These are phyloP conservation scores for Exophiala alcalophila DNA, from an alignment of 2,329 filamentous ascomycete species.

Conservation along the genomic window DNA sequence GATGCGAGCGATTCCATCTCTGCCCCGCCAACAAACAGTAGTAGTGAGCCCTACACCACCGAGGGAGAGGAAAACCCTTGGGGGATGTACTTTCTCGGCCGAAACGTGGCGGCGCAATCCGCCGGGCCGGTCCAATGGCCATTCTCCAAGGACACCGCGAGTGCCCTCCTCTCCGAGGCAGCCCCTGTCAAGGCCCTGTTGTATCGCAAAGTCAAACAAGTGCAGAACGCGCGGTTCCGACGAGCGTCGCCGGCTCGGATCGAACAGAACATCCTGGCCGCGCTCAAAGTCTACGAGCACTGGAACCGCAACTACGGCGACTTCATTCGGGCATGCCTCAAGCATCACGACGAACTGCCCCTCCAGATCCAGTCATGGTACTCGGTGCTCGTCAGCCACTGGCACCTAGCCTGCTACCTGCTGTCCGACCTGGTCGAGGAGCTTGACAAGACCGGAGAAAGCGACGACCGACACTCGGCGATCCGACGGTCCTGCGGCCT, in stretches of 20 bases:
- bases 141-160: slow-evolving; percentile 52
- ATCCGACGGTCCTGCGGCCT: slow-evolving; percentile 12
- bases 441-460: slow-evolving; percentile 41
- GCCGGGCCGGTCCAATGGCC: slow-evolving; percentile 53
- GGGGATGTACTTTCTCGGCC: slow-evolving; percentile 9
- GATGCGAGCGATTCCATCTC: background rate
- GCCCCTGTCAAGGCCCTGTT: slow-evolving; percentile 59
- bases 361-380: slow-evolving; percentile 59
- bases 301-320: slow-evolving; percentile 54
- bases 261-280: slow-evolving; percentile 49
- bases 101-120: slow-evolving; percentile 16
- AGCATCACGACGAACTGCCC: slow-evolving; percentile 50
- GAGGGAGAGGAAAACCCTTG: no score
- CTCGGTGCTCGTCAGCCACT: slow-evolving; percentile 56
- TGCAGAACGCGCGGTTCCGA: slow-evolving; percentile 52
- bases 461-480: slow-evolving; percentile 7
- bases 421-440: slow-evolving; percentile 54
- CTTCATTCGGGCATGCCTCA: slow-evolving; percentile 54
- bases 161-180: slow-evolving; percentile 51
- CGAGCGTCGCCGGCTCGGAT: slow-evolving; percentile 38
- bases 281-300: slow-evolving; percentile 52
- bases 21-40: no score
- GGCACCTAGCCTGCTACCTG: slow-evolving; percentile 56
- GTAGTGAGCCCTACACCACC: no score
- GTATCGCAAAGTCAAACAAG: slow-evolving; percentile 54